These are phyloP conservation scores for Rosa rugosa DNA, from an alignment of 306 rosid species.

Conservation along the genomic window DNA sequence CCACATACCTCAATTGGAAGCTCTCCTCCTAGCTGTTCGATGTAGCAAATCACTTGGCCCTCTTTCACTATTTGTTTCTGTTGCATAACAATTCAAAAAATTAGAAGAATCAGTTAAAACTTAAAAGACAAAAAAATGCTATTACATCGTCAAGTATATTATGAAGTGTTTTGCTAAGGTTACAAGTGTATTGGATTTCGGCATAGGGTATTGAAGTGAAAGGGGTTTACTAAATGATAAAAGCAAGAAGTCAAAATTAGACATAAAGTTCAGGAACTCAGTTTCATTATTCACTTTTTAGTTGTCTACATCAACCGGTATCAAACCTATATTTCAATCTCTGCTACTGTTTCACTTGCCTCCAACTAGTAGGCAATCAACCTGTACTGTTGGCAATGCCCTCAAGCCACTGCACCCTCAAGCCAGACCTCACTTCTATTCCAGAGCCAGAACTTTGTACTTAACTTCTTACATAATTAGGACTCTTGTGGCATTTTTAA, in stretches of 20 bases:
- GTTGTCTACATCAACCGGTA: background rate
- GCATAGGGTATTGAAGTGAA: background rate
- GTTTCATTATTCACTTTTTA: background rate
- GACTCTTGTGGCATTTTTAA: background rate
- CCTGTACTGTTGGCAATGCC: background rate
- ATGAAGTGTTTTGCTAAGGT: background rate
- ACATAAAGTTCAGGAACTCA: background rate
- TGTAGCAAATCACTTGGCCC: conserved; percentile 78
- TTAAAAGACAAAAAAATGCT: background rate
- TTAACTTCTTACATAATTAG: background rate
- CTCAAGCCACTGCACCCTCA: background rate
- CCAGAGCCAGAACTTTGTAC: background rate
- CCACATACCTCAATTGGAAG: conserved; percentile 76
- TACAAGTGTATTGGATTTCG: background rate
- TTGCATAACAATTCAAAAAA: conserved; percentile 17
- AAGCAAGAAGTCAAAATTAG: background rate
- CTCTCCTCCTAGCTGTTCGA: conserved; percentile 83
- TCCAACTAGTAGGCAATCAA: background rate
- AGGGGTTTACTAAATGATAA: background rate
- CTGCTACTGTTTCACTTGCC: conserved; percentile 2
- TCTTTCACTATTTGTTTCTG: conserved; percentile 84
- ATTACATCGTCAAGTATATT: background rate
- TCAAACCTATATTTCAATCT: background rate
- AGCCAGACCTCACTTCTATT: background rate
- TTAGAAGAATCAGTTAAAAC: background rate